Evolutionary conservation across 768 basidiomycete genomes (phyloP).

Genomic region (Tulasnella sp.): DNA sequence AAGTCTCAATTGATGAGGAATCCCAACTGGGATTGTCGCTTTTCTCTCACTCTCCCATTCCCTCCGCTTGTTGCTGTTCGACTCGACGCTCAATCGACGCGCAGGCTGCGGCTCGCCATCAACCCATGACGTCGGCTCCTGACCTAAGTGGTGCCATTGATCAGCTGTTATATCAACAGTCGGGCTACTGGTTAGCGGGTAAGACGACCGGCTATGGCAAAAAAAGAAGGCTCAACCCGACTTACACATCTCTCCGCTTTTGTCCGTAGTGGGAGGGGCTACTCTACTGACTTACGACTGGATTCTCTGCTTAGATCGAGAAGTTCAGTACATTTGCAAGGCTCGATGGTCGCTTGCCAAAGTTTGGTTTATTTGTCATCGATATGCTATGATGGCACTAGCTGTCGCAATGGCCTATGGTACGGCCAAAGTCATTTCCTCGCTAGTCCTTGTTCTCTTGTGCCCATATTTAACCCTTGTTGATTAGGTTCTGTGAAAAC

Average conservation of each 20-base stretch:
- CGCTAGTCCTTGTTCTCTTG: background rate
- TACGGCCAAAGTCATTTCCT: background rate
- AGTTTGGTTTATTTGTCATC: background rate
- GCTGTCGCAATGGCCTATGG: background rate
- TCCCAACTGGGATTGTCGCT: background rate
- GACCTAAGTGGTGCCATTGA: background rate
- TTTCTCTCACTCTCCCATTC: background rate
- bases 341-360: constrained; percentile 3
- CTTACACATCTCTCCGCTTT: background rate
- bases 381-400: background rate
- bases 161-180: background rate
- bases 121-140: background rate
- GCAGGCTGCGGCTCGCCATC: background rate
- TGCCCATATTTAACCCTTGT: background rate
- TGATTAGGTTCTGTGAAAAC: background rate
- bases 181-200: background rate
- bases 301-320: background rate
- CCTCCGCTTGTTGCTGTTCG: background rate
- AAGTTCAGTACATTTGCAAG: background rate
- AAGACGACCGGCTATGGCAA: background rate
- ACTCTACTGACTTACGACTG: background rate
- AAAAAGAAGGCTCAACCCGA: background rate
- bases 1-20: background rate
- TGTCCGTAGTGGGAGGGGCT: background rate
- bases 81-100: background rate